Percentiles rank a stretch among this genome's conserved stretches.
phyloP scores from a whole-genome alignment of 805 yeast genomes.

The Geotrichum ghanense region DNA sequence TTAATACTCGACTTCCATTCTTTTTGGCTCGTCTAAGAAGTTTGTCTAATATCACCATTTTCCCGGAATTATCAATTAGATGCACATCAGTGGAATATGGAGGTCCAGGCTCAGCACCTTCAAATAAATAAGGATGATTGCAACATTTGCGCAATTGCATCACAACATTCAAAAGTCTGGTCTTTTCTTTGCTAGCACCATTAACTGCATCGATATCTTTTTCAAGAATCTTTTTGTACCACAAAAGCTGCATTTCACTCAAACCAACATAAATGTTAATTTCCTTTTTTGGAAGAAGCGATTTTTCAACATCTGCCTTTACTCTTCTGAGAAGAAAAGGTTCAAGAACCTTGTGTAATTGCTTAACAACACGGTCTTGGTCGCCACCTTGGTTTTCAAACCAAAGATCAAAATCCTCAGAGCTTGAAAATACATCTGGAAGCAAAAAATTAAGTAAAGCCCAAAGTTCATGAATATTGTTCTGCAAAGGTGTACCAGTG shows the following conservation, averaged over 20 bases:
- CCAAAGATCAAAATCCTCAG: constrained; percentile 87
- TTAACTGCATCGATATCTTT: constrained; percentile 94
- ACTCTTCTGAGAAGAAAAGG: constrained; percentile 86
- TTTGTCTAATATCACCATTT: constrained; percentile 81
- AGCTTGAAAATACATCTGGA: constrained; percentile 92
- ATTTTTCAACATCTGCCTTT: constrained; percentile 86
- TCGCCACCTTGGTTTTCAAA: constrained; percentile 45
- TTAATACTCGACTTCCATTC: constrained; percentile 81
- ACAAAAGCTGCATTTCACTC: constrained; percentile 88
- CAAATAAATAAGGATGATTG: constrained; percentile 92
- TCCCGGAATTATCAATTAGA: constrained; percentile 78
- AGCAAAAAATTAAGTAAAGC: constrained; percentile 79
- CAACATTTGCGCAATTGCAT: constrained; percentile 97
- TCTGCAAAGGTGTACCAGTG: constrained; percentile 94
- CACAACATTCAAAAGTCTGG: constrained; percentile 81
- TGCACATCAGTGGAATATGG: constrained; percentile 96
- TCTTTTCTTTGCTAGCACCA: constrained; percentile 88
- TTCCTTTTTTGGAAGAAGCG: constrained; percentile 83
- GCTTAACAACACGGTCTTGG: constrained; percentile 78
- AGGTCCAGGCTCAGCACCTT: constrained; percentile 99
- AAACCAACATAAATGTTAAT: constrained; percentile 82
- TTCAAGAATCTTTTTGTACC: constrained; percentile 83
- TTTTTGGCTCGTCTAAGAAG: constrained; percentile 56
- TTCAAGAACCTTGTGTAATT: constrained; percentile 73
- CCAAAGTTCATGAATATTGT: constrained; percentile 93